Base-by-base conservation (phyloP, 495 filamentous ascomycete species). In the Parathielavia hyrcaniae region DNA sequence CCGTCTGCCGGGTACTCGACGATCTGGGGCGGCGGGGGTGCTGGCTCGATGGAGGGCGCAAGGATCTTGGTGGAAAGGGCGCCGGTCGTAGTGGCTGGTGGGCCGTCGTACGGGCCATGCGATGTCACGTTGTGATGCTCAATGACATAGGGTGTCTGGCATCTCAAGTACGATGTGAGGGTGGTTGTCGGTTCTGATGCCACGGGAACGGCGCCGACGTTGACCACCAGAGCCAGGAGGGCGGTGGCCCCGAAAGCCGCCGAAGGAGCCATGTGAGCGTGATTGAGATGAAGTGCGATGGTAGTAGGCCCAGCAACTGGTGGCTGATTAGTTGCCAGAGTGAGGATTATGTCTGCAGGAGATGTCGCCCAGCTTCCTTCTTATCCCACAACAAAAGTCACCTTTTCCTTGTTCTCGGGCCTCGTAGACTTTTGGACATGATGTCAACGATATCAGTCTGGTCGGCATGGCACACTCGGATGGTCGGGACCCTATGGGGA, bases 1-100 rank as follows among this genome's bases (percentile, higher is more conserved):
- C 91, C 90, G 51, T 88, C 79, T 26, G 81, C 79, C 39, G 83
- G 86, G 62, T 95, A 95, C 4, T 72, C 73, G 20, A 79, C 78
- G 14, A 80, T 82, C 19, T 72, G 75, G 0, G 79, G 74, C 36
- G 74, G 74, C 1, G 78, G 73, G 5, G 78, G 75, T 3, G 71
- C 65, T 1, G 71, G 62, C 11, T 79, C 60, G 38, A 86, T 81
- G 1, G 78, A 76, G 1, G 77, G 63, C 16, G 68, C 80, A 51
- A 72, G 51, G 4, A 79, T 74, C 0, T 65, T 64, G 11, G 81
- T 83, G 13, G 71, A 79, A 13, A 85, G 49, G 0, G 76, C 79
- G 0, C 84, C 84, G 1, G 81, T 84, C 0, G 78, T 86, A 1
- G 79, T 81, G 0, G 81, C 76, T 1, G 82, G 70, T 0, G 78